Evolutionary conservation across 768 basidiomycete species (phyloP).

Genomic region (Gloeopeniophorella convolvens): DNA sequence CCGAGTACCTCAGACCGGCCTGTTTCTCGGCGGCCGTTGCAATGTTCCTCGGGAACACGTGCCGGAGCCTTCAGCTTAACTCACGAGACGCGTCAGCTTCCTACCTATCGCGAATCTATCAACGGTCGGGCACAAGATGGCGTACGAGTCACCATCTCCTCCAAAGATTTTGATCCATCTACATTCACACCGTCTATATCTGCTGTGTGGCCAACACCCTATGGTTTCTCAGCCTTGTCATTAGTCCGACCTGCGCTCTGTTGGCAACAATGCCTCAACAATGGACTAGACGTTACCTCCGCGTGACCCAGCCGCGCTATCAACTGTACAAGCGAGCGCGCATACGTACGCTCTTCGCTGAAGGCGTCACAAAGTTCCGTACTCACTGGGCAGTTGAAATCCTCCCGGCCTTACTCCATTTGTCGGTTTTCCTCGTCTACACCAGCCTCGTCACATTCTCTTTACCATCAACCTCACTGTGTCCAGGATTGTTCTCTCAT

Average conservation of each 20-base stretch:
- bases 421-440: no score
- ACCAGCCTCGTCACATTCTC: no score
- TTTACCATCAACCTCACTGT: not conserved
- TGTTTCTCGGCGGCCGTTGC: not conserved
- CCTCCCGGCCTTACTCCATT: no score
- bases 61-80: not conserved
- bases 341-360: not conserved
- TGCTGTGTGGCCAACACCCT: not conserved
- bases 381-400: not conserved
- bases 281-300: not conserved
- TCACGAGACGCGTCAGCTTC: not conserved
- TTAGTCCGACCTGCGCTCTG: not conserved
- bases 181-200: not conserved
- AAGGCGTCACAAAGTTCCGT: not conserved
- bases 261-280: not conserved
- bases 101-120: not conserved
- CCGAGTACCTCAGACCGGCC: no score
- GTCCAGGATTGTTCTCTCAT: not conserved
- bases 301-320: not conserved
- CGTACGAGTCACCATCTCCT: not conserved
- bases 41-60: not conserved
- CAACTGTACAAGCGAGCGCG: not conserved
- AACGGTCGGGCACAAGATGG: no score
- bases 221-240: not conserved
- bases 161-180: not conserved